Percentiles rank a stretch among this genome's conserved stretches.
phyloP scores from a whole-genome alignment of 2,329 filamentous ascomycete species.

The Pseudopithomyces chartarum region DNA sequence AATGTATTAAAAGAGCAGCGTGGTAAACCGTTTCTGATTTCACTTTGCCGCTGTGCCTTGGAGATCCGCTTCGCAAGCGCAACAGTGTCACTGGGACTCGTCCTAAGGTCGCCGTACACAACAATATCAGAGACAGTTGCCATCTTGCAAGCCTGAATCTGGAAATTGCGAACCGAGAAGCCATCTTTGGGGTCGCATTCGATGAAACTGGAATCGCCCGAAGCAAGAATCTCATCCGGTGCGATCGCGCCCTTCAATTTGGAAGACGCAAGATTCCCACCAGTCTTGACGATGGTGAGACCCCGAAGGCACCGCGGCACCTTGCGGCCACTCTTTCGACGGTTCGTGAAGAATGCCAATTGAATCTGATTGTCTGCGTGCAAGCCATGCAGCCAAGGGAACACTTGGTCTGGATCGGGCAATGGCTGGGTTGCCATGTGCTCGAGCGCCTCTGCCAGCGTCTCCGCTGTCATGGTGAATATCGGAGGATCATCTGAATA shows the following conservation, averaged over 20 bases:
- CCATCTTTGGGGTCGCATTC: slow-evolving; percentile 86
- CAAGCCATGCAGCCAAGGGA: slow-evolving; percentile 94
- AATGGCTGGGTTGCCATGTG: slow-evolving; percentile 78
- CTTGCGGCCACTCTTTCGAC: slow-evolving; percentile 71
- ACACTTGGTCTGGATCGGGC: slow-evolving; percentile 83
- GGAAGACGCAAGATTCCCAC: slow-evolving; percentile 73
- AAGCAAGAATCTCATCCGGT: slow-evolving; percentile 76
- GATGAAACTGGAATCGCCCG: slow-evolving; percentile 66
- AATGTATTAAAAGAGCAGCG: slow-evolving; percentile 81
- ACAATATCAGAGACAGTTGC: slow-evolving; percentile 90
- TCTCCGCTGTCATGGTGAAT: slow-evolving; percentile 73
- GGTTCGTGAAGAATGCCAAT: slow-evolving; percentile 83
- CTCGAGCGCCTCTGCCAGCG: slow-evolving; percentile 74
- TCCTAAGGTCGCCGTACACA: slow-evolving; percentile 79
- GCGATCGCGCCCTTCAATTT: slow-evolving; percentile 87
- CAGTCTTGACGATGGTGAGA: slow-evolving; percentile 86
- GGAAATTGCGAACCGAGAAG: slow-evolving; percentile 95
- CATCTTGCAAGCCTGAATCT: slow-evolving; percentile 89
- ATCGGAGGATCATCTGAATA: slow-evolving; percentile 61
- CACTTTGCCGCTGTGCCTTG: slow-evolving; percentile 73
- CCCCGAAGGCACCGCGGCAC: slow-evolving; percentile 78
- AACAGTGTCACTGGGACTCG: slow-evolving; percentile 66
- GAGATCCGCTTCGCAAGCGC: slow-evolving; percentile 69
- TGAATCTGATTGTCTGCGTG: slow-evolving; percentile 89
- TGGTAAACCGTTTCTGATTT: slow-evolving; percentile 65